Evolutionary conservation across 306 rosid genomes (phyloP), one percentile per base, ranked within the genome.

Genomic region (Lathyrus aphaca): DNA sequence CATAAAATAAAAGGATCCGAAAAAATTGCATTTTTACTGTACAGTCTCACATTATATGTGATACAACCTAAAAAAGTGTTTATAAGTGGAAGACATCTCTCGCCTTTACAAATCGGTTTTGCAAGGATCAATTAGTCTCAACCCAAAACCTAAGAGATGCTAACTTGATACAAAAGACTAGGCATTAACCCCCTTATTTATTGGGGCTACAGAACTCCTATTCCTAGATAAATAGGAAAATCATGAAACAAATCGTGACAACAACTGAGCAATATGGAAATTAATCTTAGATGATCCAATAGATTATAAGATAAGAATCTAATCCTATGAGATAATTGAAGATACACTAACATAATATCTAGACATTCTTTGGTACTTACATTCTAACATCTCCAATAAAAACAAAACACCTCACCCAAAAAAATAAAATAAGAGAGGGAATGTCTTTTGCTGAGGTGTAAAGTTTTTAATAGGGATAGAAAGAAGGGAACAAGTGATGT

Each of bases 1-100:
- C 56, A 50, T 61, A 61, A 38, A 67, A 48, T 10, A 60, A 46
- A 66, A 66, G 62, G 42, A 59, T 51, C 43, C 46, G 3, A 10
- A 49, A 50, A 63, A 48, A 44, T 19, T 42, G 37, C 37, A 29
- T 15, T 32, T 44, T 46, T 48, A 46, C 40, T 15, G 54, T 48
- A 7, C 5, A 48, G 54, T 48, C 54, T 21, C 54, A 7, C 54
- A 48, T 16, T 48, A 16, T 48, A 48, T 48, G 54, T 48, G 54
- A 48, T 48, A 46, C 16, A 46, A 3, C 53, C 19, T 15, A 48
- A 48, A 48, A 39, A 48, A 15, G 10, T 48, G 4, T 48, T 15
- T 15, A 46, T 5, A 46, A 46, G 19, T 46, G 19, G 51, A 46
- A 46, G 19, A 17, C 51, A n/a, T 46, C 19, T 46, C 19, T 15